These are phyloP conservation scores for Trichosporon asahii DNA, from an alignment of 1,284 basidiomycete species.

Conservation along the genomic window DNA sequence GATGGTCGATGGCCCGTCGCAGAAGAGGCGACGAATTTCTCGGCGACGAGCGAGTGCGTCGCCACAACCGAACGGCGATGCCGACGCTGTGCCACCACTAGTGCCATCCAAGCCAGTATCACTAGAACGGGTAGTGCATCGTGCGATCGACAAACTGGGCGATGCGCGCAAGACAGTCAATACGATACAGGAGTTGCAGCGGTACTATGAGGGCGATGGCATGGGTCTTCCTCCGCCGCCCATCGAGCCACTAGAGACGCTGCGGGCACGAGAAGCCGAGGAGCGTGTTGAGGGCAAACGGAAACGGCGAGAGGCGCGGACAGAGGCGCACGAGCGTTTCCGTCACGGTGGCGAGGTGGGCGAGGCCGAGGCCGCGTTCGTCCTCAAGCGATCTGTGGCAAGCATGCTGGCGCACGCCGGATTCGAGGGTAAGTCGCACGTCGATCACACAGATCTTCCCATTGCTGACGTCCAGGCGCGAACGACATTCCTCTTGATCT, in stretches of 20 bases:
- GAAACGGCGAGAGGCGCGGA: conserved; percentile 26
- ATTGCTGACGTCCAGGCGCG: conserved; percentile 43
- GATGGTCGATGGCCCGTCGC: conserved; percentile 32
- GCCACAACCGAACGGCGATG: conserved; percentile 10
- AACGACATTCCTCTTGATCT: conserved; percentile 69
- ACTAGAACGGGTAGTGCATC: conserved; percentile 35
- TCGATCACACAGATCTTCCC: background rate
- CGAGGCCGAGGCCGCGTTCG: conserved; percentile 39
- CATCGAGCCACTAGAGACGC: conserved; percentile 24
- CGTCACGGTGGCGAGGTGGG: conserved; percentile 43
- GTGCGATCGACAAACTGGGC: conserved; percentile 36
- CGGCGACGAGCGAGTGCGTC: conserved; percentile 13
- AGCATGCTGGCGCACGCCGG: conserved; percentile 80
- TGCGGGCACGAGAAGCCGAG: conserved; percentile 25
- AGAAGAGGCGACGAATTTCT: conserved; percentile 16
- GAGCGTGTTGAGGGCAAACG: conserved; percentile 25
- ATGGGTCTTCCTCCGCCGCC: conserved; percentile 34
- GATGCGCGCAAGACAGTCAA: conserved; percentile 33
- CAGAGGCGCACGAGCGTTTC: conserved; percentile 28
- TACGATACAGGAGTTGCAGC: conserved; percentile 42
- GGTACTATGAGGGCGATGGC: conserved; percentile 40
- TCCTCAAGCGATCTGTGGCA: conserved; percentile 48
- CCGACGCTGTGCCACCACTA: conserved; percentile 20
- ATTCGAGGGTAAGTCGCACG: conserved; percentile 70
- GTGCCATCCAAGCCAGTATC: conserved; percentile 32